These are phyloP conservation scores for Calonectria crousiana DNA, from an alignment of 2,329 filamentous ascomycete genomes.

Conservation along the genomic window DNA sequence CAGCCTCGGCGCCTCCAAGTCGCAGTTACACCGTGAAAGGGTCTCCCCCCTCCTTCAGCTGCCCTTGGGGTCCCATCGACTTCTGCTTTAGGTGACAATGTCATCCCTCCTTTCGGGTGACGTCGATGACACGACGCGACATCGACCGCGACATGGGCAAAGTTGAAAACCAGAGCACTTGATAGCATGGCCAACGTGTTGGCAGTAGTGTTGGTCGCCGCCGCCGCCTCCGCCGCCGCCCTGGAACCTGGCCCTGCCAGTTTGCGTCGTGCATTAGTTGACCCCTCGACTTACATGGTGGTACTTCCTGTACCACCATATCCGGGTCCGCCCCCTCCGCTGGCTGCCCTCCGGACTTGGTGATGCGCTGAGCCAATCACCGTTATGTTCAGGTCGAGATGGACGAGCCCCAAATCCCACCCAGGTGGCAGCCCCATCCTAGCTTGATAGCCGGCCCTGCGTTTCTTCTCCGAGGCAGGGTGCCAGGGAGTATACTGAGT, in stretches of 20 bases:
- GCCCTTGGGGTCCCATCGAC: conserved; percentile 19
- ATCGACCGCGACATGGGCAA: conserved; percentile 22
- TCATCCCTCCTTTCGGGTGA: conserved; percentile 16
- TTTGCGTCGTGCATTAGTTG: conserved; percentile 35
- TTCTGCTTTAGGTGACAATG: conserved; percentile 10
- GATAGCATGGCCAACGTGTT: conserved; percentile 27
- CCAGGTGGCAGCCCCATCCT: conserved; percentile 36
- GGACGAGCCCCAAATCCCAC: conserved; percentile 31
- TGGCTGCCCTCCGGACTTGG: conserved; percentile 36
- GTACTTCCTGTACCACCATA: conserved; percentile 21
- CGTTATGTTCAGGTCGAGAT: conserved; percentile 29
- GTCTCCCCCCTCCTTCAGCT: conserved; percentile 28
- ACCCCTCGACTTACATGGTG: conserved; percentile 40
- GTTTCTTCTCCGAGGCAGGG: conserved; percentile 33
- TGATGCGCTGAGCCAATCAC: conserved; percentile 33
- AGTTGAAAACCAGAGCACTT: conserved; percentile 28
- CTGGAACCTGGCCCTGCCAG: conserved; percentile 39
- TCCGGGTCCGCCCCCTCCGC: conserved; percentile 32
- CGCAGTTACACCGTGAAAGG: conserved; percentile 18
- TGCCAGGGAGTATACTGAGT: conserved; percentile 36
- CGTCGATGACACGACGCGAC: conserved; percentile 21
- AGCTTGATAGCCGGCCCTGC: conserved; percentile 24
- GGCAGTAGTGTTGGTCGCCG: conserved; percentile 23
- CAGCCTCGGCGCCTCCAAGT: conserved; percentile 20
- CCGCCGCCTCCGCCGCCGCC: conserved; percentile 24